phyloP scores from a whole-genome alignment of 192 early-diverging fungal genomes.

The Geranomyces michiganensis region DNA sequence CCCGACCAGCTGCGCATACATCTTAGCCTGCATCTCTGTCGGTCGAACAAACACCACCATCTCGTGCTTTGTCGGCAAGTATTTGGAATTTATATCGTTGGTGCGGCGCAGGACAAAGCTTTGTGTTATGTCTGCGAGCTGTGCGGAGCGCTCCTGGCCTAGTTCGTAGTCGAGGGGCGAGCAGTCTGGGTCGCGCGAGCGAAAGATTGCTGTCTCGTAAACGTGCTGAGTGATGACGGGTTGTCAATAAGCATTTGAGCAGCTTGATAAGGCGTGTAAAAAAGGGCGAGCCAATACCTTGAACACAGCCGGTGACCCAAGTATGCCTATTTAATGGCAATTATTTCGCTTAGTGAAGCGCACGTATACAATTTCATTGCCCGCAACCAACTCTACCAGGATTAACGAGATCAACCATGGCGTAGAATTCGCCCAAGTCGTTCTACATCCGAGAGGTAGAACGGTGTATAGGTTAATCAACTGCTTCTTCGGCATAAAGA shows the following conservation, averaged over 20 bases:
- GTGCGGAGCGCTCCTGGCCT: slow-evolving; percentile 32
- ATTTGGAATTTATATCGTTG: slow-evolving; percentile 46
- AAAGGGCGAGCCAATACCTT: background rate
- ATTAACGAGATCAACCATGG: slow-evolving; percentile 75
- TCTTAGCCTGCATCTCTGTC: slow-evolving; percentile 41
- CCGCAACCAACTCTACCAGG: slow-evolving; percentile 37
- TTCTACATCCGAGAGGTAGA: slow-evolving; percentile 34
- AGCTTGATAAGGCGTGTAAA: too few relatives aligned
- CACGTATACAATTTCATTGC: background rate
- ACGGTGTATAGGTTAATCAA: too few relatives aligned
- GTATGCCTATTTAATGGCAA: slow-evolving; percentile 14
- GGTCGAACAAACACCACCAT: slow-evolving; percentile 59
- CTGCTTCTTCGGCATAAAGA: too few relatives aligned
- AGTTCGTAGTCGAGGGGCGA: slow-evolving; percentile 32
- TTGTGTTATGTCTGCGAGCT: slow-evolving; percentile 42
- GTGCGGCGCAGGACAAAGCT: slow-evolving; percentile 69
- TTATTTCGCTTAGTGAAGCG: background rate
- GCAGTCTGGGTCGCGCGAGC: slow-evolving; percentile 28
- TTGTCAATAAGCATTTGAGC: too few relatives aligned
- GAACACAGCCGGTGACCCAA: slow-evolving; percentile 37
- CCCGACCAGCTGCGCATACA: slow-evolving; percentile 28
- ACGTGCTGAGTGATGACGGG: slow-evolving; percentile 20
- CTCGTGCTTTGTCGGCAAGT: slow-evolving; percentile 64
- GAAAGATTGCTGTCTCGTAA: slow-evolving; percentile 49
- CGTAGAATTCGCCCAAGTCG: slow-evolving; percentile 76